Percentiles rank a stretch among this genome's conserved stretches.
Evolutionary conservation across 495 filamentous ascomycete genomes (phyloP).

Genomic region (Daldinia grandis): DNA sequence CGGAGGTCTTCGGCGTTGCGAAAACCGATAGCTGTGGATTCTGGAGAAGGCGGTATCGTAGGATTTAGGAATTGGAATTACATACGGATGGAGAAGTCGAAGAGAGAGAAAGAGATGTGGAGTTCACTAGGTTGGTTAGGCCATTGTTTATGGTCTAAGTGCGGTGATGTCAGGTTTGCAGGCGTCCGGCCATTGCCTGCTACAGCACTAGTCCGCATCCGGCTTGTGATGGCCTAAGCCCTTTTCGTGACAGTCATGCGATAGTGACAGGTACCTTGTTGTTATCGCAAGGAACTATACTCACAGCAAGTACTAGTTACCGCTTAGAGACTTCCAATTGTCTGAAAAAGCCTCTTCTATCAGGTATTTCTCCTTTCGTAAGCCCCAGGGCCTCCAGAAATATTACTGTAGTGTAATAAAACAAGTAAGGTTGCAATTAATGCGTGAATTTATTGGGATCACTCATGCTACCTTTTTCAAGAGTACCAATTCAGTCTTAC

Average conservation of each 20-base stretch:
- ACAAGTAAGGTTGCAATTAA: slow-evolving; percentile 5
- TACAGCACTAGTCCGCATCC: slow-evolving; percentile 21
- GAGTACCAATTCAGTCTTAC: not conserved
- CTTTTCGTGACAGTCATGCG: slow-evolving; percentile 23
- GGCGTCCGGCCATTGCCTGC: slow-evolving; percentile 27
- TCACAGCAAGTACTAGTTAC: slow-evolving; percentile 9
- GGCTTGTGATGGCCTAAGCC: slow-evolving; percentile 20
- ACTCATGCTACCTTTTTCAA: not conserved
- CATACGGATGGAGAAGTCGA: slow-evolving; percentile 31
- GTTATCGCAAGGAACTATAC: slow-evolving; percentile 2
- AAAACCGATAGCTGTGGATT: slow-evolving; percentile 13
- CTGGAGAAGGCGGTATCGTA: slow-evolving; percentile 26
- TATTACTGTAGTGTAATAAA: slow-evolving; percentile 16
- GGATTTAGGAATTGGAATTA: slow-evolving; percentile 38
- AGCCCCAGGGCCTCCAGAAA: not conserved
- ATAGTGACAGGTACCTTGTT: slow-evolving; percentile 21
- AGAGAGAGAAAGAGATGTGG: slow-evolving; percentile 33
- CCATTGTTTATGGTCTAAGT: slow-evolving; percentile 32
- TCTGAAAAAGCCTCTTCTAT: slow-evolving; percentile 18
- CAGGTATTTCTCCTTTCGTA: slow-evolving; percentile 6
- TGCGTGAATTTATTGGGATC: slow-evolving; percentile 33
- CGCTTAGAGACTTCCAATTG: slow-evolving; percentile 7
- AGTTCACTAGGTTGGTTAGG: slow-evolving; percentile 13
- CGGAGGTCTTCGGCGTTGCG: slow-evolving; percentile 1
- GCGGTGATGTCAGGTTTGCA: slow-evolving; percentile 38